Percentiles rank a stretch among this genome's conserved stretches.
phyloP scores from a whole-genome alignment of 2,329 filamentous ascomycete genomes.

The Dissoconium aciculare region DNA sequence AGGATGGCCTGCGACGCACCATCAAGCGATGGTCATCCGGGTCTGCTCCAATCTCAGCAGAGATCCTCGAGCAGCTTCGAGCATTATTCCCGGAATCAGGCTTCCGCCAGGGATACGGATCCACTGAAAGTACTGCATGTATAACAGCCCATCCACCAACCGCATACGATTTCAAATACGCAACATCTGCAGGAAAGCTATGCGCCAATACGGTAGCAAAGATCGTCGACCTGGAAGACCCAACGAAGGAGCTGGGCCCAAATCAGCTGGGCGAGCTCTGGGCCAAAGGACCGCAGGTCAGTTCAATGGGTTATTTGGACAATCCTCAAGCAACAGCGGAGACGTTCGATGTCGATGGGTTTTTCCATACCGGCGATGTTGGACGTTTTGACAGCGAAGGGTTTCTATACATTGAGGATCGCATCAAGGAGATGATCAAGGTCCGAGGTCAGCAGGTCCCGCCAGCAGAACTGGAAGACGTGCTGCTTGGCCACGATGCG shows the following conservation, averaged over 20 bases:
- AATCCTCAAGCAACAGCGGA: conserved; percentile 24
- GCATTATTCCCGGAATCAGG: conserved; percentile 43
- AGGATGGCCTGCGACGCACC: conserved; percentile 31
- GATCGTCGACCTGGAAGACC: conserved; percentile 40
- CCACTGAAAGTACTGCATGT: conserved; percentile 50
- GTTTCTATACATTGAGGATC: conserved; percentile 43
- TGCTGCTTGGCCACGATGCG: conserved; percentile 41
- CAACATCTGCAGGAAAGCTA: conserved; percentile 39
- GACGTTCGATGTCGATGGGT: conserved; percentile 36
- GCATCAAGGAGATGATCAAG: conserved; percentile 56
- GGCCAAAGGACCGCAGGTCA: conserved; percentile 24
- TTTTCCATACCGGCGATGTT: conserved; percentile 44
- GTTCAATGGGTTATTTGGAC: conserved; percentile 25
- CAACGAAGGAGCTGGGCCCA: conserved; percentile 31
- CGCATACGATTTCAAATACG: conserved; percentile 44
- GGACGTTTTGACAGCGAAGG: conserved; percentile 42
- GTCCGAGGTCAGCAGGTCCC: conserved; percentile 49
- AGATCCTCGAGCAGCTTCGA: conserved; percentile 42
- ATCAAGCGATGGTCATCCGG: conserved; percentile 44
- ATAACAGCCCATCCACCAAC: conserved; percentile 46
- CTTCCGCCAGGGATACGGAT: conserved; percentile 54
- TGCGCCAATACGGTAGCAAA: conserved; percentile 45
- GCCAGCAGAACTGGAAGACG: conserved; percentile 49
- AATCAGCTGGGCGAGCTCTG: conserved; percentile 37
- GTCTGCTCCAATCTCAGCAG: conserved; percentile 41